Base-by-base conservation (phyloP, 768 basidiomycete species). In the Leccinum subgranulosum region DNA sequence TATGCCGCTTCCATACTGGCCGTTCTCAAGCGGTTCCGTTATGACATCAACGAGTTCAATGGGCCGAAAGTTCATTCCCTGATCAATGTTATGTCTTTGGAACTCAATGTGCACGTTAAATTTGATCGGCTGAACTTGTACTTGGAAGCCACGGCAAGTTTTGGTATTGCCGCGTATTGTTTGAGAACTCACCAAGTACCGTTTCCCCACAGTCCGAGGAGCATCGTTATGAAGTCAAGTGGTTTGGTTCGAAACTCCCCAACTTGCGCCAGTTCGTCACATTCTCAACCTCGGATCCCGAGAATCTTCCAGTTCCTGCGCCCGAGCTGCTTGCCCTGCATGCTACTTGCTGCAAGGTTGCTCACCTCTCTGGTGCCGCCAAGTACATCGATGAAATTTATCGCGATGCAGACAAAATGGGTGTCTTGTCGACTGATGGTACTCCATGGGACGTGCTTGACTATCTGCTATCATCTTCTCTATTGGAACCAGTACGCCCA, bases 311-410 rank as follows among this genome's bases (percentile, higher is more conserved):
- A 2, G 52, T 64, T n/a, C 62, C 67, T 31, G 29, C 45, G 1
- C 43, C 45, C 0, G 43, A 60, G 25, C 51, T 61, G 25, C 58
- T 69, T 25, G 59, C 53, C 17, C n/a, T 67, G 27, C 66, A 69
- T 50, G 62, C 67, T 8, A 58, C 61, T 43, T 69, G 66, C 53
- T 60, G 53, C 36, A 62, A 68, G 53, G 67, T 69, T 28, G 64
- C 66, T n/a, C 61, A 69, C 45, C 43, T 70, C 6, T 67, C 69
- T 10, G 68, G 64, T 41, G 60, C 67, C 0, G 50, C 49, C 17
- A 55, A 68, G 21, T 53, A 63, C 33, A 65, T 65, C 3, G 66
- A 67, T 14, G 10, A 45, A n/a, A 15, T 60, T 21, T 46, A 47
- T 45, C 29, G 34, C 3, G 61, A 62, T 46, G 61, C 49, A 39